phyloP scores from a whole-genome alignment of 768 basidiomycete species.

The Agaricus blazei region DNA sequence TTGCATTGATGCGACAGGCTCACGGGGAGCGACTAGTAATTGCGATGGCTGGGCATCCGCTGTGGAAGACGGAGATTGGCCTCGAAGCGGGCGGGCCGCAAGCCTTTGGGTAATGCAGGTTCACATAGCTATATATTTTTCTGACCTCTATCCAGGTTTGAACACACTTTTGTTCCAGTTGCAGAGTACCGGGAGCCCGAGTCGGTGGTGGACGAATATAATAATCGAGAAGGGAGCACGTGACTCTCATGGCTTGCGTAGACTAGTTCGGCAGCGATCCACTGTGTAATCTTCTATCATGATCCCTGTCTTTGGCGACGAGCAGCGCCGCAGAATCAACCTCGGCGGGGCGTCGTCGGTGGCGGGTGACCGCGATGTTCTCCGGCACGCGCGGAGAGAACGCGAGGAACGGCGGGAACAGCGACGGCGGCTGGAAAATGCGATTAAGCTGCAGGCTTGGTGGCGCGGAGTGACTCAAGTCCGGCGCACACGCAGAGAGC shows the following conservation, averaged over 20 bases:
- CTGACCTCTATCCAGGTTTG: conserved; percentile 14
- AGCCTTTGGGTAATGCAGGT: conserved; percentile 41
- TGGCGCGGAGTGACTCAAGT: conserved; percentile 53
- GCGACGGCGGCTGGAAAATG: conserved; percentile 53
- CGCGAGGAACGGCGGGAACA: conserved; percentile 53
- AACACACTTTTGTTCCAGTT: conserved; percentile 30
- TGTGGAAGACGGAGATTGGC: conserved; percentile 46
- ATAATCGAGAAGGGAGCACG: background rate
- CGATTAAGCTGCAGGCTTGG: conserved; percentile 61
- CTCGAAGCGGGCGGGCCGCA: conserved; percentile 45
- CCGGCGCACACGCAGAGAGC: conserved; percentile 32
- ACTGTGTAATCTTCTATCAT: conserved; percentile 10
- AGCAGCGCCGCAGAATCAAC: conserved; percentile 64
- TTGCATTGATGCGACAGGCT: conserved; percentile 15
- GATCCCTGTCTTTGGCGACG: conserved; percentile 44
- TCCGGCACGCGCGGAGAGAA: conserved; percentile 57
- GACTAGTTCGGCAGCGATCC: background rate
- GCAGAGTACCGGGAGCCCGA: conserved; percentile 36
- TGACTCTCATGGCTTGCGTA: conserved; percentile 5
- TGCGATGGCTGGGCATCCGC: conserved; percentile 42
- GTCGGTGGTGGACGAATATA: conserved; percentile 42
- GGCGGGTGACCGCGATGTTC: conserved; percentile 48
- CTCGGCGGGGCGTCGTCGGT: conserved; percentile 60
- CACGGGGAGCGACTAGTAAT: conserved; percentile 17
- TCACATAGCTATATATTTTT: background rate